Base-by-base conservation (phyloP, 805 yeast species). In the Saccharomycopsis amapae region DNA sequence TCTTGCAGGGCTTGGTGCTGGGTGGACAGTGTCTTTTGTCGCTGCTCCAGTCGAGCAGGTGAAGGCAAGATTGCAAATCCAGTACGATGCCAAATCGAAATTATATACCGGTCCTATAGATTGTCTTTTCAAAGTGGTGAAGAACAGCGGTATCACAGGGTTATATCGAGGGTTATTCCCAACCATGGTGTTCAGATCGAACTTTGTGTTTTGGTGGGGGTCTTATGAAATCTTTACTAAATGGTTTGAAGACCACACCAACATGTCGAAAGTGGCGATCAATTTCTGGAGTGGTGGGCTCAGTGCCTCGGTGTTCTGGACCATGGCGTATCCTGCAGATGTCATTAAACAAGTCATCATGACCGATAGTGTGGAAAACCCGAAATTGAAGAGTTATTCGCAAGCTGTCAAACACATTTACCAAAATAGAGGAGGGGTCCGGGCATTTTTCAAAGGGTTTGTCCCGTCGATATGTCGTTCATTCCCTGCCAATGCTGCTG, bases 401-500 rank as follows among this genome's bases (percentile, higher is more conserved):
- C 78, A 74, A 48, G 95, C 95, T 2, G 86, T 78, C 5, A 71
- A 64, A 51, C 76, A 76, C 45, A 83, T 88, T 3, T 85, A 85
- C 58, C 62, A 62, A 24, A 69, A 70, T 44, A 70, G 70, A 51
- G 95, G 95, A 4, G 49, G 49, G 13, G 60, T 71, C 56, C 64
- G 62, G 47, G 96, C 95, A 1, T 88, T 83, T 59, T 80, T 84
- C 31, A 73, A 79, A 55, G 96, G 95, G 1, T 87, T 85, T 60
- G 77, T 76, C 5, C 95, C 95, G 5, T 76, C 85, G 4, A 81
- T 86, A 25, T 58, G 79, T 52, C 71, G 96, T 53, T 84, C 95
- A 18, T 87, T 87, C 73, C 96, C 96, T 1, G 94, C 95, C 1
- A 87, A 87, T 61, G 96, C 95, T 1, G 89, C 95, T 13, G 96